Percentiles rank a stretch among this genome's conserved stretches.
Evolutionary conservation across 345 rosid genomes (phyloP).

Genomic region (Psidium friedrichsthalianum): DNA sequence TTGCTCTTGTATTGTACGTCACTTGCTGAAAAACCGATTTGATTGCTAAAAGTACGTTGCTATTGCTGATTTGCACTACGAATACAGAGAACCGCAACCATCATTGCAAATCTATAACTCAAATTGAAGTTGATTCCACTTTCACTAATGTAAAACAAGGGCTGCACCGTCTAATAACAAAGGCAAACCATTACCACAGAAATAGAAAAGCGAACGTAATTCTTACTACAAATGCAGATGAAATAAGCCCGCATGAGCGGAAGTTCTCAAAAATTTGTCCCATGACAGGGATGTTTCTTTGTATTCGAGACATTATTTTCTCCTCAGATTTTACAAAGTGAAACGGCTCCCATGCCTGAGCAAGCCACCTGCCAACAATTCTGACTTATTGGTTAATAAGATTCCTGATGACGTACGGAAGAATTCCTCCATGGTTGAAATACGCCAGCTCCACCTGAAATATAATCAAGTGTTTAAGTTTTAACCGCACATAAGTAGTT

Average conservation of each 20-base stretch:
- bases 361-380: background rate
- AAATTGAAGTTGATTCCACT: background rate
- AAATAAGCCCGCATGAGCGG: background rate
- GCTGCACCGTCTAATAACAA: background rate
- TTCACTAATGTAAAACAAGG: background rate
- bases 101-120: background rate
- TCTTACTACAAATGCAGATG: background rate
- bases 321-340: slow-evolving; percentile 9
- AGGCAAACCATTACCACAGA: background rate
- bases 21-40: background rate
- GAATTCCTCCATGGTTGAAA: slow-evolving; percentile 91
- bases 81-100: background rate
- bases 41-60: background rate
- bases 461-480: background rate
- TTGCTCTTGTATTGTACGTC: background rate
- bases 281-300: slow-evolving; percentile 9
- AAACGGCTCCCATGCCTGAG: background rate
- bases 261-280: slow-evolving; percentile 1
- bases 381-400: slow-evolving; percentile 33
- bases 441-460: slow-evolving; percentile 91
- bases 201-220: background rate
- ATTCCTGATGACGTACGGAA: slow-evolving; percentile 86
- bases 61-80: background rate
- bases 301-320: slow-evolving; percentile 22
- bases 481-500: background rate